Evolutionary conservation across 2,329 filamentous ascomycete genomes (phyloP).

Genomic region (Monosporascus sp.): DNA sequence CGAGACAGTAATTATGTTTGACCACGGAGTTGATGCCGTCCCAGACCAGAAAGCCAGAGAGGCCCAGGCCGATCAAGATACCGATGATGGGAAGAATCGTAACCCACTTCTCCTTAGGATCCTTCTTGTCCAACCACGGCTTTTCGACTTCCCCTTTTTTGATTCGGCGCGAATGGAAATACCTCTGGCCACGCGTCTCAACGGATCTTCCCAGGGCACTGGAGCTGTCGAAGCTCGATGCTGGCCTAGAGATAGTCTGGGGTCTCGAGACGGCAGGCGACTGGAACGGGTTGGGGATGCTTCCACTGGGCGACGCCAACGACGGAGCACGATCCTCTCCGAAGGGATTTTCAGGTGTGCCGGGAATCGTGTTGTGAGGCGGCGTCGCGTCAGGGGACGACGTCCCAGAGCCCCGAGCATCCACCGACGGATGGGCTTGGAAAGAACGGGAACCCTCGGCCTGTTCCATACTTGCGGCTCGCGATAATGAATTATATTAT

Average conservation of each 20-base stretch:
- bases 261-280: conserved; percentile 30
- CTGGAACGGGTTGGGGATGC: conserved; percentile 38
- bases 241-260: conserved; percentile 35
- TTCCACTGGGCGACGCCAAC: conserved; percentile 12
- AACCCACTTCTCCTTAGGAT: conserved; percentile 80
- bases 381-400: neutral
- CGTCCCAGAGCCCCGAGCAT: neutral
- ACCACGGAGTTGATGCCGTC: conserved; percentile 68
- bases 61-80: conserved; percentile 59
- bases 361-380: neutral
- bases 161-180: conserved; percentile 70
- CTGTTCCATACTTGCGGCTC: neutral
- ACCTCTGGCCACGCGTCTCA: conserved; percentile 42
- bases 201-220: conserved; percentile 32
- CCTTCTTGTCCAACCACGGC: conserved; percentile 69
- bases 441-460: neutral
- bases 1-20: conserved; percentile 66
- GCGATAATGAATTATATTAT: neutral
- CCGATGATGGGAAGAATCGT: conserved; percentile 74
- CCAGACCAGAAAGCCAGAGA: conserved; percentile 69
- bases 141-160: conserved; percentile 69
- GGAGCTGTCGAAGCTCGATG: conserved; percentile 43
- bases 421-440: neutral
- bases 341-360: neutral
- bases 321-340: neutral